Evolutionary conservation across 345 rosid species (phyloP).

Genomic region (Clausena lansium): DNA sequence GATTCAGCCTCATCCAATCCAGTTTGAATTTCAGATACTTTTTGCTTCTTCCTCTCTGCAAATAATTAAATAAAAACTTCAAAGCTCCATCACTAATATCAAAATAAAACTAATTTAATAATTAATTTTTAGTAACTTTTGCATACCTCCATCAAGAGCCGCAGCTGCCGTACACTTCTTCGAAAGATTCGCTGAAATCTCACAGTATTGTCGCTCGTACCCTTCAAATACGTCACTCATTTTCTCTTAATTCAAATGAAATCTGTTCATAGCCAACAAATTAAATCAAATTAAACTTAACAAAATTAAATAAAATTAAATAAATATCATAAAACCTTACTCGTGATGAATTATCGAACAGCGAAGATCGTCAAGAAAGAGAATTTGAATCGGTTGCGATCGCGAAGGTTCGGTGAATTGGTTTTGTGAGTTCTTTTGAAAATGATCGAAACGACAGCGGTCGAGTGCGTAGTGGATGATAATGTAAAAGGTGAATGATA

Average conservation of each 20-base stretch:
- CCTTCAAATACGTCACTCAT: conserved; percentile 66
- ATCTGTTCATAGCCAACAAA: not conserved
- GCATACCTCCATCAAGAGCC: conserved; percentile 52
- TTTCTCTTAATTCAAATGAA: conserved; percentile 14
- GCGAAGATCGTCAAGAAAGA: not conserved
- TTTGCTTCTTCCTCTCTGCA: conserved; percentile 86
- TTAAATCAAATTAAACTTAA: not conserved
- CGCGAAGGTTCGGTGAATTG: not conserved
- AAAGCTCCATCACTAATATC: not conserved
- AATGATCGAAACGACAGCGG: not conserved
- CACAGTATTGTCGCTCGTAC: conserved; percentile 64
- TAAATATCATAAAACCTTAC: not conserved
- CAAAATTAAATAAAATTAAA: not conserved
- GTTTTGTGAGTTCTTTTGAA: not conserved
- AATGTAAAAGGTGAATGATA: not conserved
- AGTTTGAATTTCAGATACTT: conserved; percentile 59
- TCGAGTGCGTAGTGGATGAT: not conserved
- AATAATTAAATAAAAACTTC: conserved; percentile 1
- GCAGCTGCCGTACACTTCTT: conserved; percentile 50
- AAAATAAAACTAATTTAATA: not conserved
- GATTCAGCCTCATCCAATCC: conserved; percentile 77
- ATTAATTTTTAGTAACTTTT: not conserved
- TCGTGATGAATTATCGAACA: not conserved
- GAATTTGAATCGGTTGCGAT: not conserved
- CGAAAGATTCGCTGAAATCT: conserved; percentile 57